phyloP scores from a whole-genome alignment of 1,284 basidiomycete genomes.

The Ceratobasidium sp. region DNA sequence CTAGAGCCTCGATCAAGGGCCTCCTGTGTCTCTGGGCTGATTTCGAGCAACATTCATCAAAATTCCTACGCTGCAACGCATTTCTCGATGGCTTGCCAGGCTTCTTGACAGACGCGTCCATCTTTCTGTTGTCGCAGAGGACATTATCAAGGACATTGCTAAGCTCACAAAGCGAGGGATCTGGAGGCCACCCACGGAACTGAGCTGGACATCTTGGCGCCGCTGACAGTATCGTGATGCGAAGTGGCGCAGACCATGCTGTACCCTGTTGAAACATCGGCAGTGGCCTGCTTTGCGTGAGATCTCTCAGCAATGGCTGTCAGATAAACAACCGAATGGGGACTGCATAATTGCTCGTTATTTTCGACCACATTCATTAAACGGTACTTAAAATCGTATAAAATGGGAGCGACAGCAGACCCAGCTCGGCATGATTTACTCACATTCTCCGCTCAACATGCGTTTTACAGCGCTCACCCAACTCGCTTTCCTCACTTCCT shows the following conservation, averaged over 20 bases:
- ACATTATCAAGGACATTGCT: not conserved
- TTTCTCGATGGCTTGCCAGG: not conserved
- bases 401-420: not conserved
- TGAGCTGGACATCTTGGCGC: slow-evolving; percentile 6
- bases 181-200: not conserved
- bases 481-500: not conserved
- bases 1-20: slow-evolving; percentile 3
- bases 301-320: not conserved
- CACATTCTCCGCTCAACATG: slow-evolving; percentile 2
- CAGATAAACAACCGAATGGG: not conserved
- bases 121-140: not conserved
- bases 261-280: not conserved
- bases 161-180: slow-evolving; percentile 1
- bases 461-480: not conserved
- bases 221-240: slow-evolving; percentile 13
- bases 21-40: not conserved
- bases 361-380: not conserved
- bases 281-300: not conserved
- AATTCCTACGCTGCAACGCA: not conserved
- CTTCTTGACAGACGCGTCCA: not conserved
- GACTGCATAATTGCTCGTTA: not conserved
- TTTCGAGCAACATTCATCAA: not conserved
- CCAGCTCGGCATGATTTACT: not conserved
- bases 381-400: not conserved
- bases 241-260: not conserved